Conservation (phyloP, 2,329 filamentous ascomycete species). For the Fonsecaea erecta region DNA sequence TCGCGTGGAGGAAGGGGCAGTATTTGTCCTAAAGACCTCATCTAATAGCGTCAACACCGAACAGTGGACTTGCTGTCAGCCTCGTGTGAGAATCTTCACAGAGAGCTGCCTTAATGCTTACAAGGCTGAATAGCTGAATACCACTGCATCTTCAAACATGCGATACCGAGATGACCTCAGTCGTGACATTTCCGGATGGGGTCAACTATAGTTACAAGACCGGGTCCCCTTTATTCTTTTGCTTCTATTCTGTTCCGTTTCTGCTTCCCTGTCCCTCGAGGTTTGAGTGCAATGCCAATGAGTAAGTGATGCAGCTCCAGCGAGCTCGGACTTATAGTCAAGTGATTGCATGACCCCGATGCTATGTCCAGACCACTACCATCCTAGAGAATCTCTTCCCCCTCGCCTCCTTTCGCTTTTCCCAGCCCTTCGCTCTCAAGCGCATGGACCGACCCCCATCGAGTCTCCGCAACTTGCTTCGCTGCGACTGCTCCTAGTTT, state of each 20-base stretch:
- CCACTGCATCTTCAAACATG: constrained; percentile 9
- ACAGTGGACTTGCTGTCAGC: not conserved
- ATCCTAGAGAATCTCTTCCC: too few relatives aligned
- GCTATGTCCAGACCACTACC: not conserved
- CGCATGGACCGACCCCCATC: not conserved
- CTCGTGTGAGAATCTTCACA: not conserved
- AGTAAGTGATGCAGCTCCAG: not conserved
- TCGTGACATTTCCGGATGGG: not conserved
- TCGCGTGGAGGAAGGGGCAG: not conserved
- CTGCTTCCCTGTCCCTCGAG: not conserved
- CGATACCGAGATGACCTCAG: not conserved
- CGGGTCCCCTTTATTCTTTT: not conserved
- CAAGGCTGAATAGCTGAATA: constrained; percentile 19
- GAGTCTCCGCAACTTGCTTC: not conserved
- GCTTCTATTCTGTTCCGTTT: not conserved
- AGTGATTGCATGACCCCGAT: too few relatives aligned
- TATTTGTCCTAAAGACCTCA: constrained; percentile 1
- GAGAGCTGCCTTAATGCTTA: constrained; percentile 7
- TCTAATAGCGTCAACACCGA: constrained; percentile 3
- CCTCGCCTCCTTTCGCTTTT: not conserved
- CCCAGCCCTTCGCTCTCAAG: not conserved
- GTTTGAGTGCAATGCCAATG: not conserved
- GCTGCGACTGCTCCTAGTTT: not conserved
- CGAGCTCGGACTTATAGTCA: not conserved
- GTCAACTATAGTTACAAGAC: not conserved